Conservation (phyloP, 1,284 basidiomycete genomes). For the Ganoderma lingzhi region DNA sequence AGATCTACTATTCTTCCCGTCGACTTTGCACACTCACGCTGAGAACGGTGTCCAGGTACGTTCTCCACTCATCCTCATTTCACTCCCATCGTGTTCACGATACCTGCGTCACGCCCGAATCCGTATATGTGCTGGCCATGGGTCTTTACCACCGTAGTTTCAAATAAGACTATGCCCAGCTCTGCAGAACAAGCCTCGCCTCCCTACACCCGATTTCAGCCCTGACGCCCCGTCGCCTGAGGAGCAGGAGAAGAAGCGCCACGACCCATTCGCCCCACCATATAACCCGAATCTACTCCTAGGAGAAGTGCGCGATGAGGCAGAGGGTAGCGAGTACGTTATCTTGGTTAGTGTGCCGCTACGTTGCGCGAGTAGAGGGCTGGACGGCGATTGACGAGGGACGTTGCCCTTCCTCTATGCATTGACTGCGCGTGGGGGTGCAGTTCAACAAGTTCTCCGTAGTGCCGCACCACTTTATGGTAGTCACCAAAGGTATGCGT, state of each 20-base stretch:
- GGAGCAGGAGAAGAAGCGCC: slow-evolving; percentile 43
- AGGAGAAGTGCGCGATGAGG: slow-evolving; percentile 73
- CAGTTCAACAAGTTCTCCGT: slow-evolving; percentile 90
- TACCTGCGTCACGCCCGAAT: background rate
- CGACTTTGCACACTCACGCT: slow-evolving; percentile 63
- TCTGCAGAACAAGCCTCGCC: slow-evolving; percentile 75
- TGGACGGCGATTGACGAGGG: slow-evolving; percentile 4
- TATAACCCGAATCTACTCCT: slow-evolving; percentile 79
- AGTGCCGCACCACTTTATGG: slow-evolving; percentile 81
- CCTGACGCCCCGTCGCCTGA: slow-evolving; percentile 40
- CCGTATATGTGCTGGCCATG: background rate
- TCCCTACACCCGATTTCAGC: slow-evolving; percentile 55
- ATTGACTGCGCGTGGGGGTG: background rate
- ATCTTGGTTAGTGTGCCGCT: slow-evolving; percentile 67
- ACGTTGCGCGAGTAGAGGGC: slow-evolving; percentile 4
- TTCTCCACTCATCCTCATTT: slow-evolving; percentile 11
- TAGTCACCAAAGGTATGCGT: slow-evolving; percentile 77
- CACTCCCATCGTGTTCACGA: background rate
- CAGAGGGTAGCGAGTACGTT: slow-evolving; percentile 71
- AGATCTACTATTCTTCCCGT: slow-evolving; percentile 82
- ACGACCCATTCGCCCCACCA: slow-evolving; percentile 83
- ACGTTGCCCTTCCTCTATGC: background rate
- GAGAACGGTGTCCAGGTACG: slow-evolving; percentile 73
- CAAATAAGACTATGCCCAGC: slow-evolving; percentile 85
- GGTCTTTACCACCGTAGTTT: slow-evolving; percentile 58